phyloP scores from a whole-genome alignment of 2,329 filamentous ascomycete species.

The Fusarium sp. region DNA sequence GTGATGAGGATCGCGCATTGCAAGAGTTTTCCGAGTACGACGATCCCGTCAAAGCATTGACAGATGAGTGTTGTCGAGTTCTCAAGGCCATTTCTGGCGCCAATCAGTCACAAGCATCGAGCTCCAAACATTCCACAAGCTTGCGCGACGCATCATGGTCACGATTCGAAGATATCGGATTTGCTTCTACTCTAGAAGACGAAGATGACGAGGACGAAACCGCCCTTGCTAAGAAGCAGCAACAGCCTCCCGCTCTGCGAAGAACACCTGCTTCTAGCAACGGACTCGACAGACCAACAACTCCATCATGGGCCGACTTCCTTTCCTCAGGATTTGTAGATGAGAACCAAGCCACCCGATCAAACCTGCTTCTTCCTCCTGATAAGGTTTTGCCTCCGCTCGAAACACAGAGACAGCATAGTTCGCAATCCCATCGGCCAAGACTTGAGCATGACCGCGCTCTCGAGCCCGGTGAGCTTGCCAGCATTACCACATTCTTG shows the following conservation, averaged over 20 bases:
- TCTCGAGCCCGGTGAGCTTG: conserved; percentile 91
- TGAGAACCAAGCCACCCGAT: conserved; percentile 66
- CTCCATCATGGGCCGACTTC: conserved; percentile 98
- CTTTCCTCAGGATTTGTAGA: conserved; percentile 92
- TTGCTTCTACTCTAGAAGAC: conserved; percentile 79
- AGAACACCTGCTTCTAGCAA: conserved; percentile 75
- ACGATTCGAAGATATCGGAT: conserved; percentile 94
- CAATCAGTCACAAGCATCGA: conserved; percentile 84
- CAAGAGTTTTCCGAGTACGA: conserved; percentile 89
- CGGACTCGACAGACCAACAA: conserved; percentile 83
- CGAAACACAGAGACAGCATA: conserved; percentile 77
- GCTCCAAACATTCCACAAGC: conserved; percentile 75
- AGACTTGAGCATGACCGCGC: conserved; percentile 74
- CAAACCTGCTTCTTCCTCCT: conserved; percentile 83
- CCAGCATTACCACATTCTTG: conserved; percentile 86
- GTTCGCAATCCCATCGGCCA: conserved; percentile 85
- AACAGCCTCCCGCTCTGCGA: conserved; percentile 63
- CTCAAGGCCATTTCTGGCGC: conserved; percentile 87
- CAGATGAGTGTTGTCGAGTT: conserved; percentile 93
- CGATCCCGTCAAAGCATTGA: conserved; percentile 87
- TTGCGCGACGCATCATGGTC: conserved; percentile 93
- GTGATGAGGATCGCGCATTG: conserved; percentile 85
- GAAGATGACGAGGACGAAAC: conserved; percentile 72
- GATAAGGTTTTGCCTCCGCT: conserved; percentile 93
- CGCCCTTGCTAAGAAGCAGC: conserved; percentile 54